phyloP scores from a whole-genome alignment of 495 filamentous ascomycete genomes.

The Penicillium simplicissimum region DNA sequence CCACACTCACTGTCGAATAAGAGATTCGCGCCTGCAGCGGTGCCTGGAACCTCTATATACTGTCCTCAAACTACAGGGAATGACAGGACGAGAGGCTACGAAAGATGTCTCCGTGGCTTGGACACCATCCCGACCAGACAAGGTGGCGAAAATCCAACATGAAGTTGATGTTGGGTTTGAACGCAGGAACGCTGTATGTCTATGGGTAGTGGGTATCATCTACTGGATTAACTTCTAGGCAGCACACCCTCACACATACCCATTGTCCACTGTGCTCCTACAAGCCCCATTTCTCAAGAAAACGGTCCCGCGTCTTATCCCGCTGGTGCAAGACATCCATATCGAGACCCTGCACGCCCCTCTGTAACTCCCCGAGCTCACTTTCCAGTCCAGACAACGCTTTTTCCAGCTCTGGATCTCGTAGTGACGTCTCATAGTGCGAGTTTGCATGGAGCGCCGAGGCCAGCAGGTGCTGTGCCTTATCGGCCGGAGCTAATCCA shows the following conservation, averaged over 20 bases:
- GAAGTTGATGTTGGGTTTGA: neutral
- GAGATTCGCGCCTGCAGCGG: constrained; percentile 8
- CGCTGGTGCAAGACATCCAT: constrained; percentile 39
- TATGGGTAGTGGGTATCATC: neutral
- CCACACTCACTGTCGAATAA: constrained; percentile 22
- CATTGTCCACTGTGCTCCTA: constrained; percentile 4
- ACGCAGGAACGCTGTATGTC: neutral
- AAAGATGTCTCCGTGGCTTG: constrained; percentile 6
- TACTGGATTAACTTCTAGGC: neutral
- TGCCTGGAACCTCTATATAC: neutral
- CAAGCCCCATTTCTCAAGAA: constrained; percentile 35
- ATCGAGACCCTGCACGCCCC: constrained; percentile 37
- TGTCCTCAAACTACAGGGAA: neutral
- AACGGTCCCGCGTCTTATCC: constrained; percentile 32
- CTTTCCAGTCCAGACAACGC: constrained; percentile 34
- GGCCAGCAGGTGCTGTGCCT: constrained; percentile 35
- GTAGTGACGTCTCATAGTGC: constrained; percentile 32
- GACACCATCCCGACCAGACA: neutral
- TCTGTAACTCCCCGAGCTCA: constrained; percentile 34
- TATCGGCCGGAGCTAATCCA: constrained; percentile 32
- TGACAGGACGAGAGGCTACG: constrained; percentile 13
- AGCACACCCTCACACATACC: neutral
- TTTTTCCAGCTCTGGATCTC: constrained; percentile 25
- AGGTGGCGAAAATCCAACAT: constrained; percentile 3
- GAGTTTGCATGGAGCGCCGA: constrained; percentile 38